These are phyloP conservation scores for Penicillium odoratum DNA, from an alignment of 495 filamentous ascomycete genomes.

Conservation along the genomic window DNA sequence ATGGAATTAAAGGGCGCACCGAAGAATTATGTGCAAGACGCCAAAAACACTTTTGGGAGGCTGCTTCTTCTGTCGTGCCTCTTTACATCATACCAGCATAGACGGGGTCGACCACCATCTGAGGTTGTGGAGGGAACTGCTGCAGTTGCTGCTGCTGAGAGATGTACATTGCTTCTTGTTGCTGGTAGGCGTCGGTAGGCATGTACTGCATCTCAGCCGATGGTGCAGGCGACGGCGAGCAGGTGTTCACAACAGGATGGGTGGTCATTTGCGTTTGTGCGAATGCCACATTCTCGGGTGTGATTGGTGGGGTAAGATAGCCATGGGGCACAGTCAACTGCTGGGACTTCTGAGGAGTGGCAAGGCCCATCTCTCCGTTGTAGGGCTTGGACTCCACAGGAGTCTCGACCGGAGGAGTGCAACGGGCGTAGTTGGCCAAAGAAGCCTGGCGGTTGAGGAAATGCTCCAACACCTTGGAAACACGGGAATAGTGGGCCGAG, in stretches of 20 bases:
- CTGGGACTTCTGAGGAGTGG: slow-evolving; percentile 83
- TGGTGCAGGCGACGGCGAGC: slow-evolving; percentile 42
- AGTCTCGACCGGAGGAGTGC: slow-evolving; percentile 68
- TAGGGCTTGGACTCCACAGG: slow-evolving; percentile 56
- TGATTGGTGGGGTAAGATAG: slow-evolving; percentile 93
- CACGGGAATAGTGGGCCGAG: slow-evolving; percentile 73
- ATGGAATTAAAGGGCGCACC: slow-evolving; percentile 15
- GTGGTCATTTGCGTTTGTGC: slow-evolving; percentile 30
- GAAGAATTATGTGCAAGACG: slow-evolving; percentile 28
- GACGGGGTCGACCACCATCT: slow-evolving; percentile 39
- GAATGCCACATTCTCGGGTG: slow-evolving; percentile 77
- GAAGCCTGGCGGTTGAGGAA: slow-evolving; percentile 85
- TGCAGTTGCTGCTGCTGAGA: slow-evolving; percentile 27
- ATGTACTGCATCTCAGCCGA: slow-evolving; percentile 44
- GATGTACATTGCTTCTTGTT: slow-evolving; percentile 37
- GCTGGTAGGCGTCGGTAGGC: slow-evolving; percentile 39
- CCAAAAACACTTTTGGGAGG: slow-evolving; percentile 28
- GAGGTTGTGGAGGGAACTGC: slow-evolving; percentile 36
- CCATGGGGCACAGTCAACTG: slow-evolving; percentile 68
- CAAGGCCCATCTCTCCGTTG: slow-evolving; percentile 54
- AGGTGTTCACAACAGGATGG: slow-evolving; percentile 27
- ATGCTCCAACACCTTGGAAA: slow-evolving; percentile 76
- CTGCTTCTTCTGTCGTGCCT: slow-evolving; percentile 14
- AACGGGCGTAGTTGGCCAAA: slow-evolving; percentile 66
- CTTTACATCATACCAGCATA: slow-evolving; percentile 34